Percentiles rank a stretch among this genome's conserved stretches.
These are phyloP conservation scores for Sporothrix mexicana DNA, from an alignment of 2,329 filamentous ascomycete genomes.

Conservation along the genomic window DNA sequence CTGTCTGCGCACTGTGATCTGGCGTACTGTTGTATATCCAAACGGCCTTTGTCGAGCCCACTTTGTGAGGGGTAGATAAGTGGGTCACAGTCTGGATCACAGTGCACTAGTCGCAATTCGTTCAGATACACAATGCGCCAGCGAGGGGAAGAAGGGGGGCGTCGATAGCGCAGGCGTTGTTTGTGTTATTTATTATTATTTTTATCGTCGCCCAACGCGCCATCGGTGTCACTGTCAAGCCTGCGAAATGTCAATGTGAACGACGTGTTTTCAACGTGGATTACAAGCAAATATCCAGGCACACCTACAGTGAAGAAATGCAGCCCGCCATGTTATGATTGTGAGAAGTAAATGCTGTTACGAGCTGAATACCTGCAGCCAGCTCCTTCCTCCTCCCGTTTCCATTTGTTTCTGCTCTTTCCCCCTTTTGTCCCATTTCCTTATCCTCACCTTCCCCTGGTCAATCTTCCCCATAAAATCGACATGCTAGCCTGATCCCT, in stretches of 20 bases:
- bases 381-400: conserved; percentile 17
- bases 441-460: conserved; percentile 19
- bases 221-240: neutral
- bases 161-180: conserved; percentile 19
- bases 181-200: neutral
- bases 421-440: conserved; percentile 13
- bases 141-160: neutral
- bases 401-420: neutral
- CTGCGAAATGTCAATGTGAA: no score
- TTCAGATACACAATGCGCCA: neutral
- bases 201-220: conserved; percentile 11
- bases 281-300: no score
- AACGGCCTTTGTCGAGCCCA: neutral
- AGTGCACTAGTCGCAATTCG: conserved; percentile 24
- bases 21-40: neutral
- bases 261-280: no score
- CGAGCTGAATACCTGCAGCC: neutral
- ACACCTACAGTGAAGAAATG: no score
- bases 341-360: no score
- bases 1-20: conserved; percentile 25
- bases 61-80: neutral
- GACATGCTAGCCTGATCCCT: neutral
- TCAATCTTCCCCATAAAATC: conserved; percentile 27
- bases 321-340: no score
- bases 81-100: neutral